Evolutionary conservation across 2,329 filamentous ascomycete genomes (phyloP).

Genomic region (Beauveria asiatica): DNA sequence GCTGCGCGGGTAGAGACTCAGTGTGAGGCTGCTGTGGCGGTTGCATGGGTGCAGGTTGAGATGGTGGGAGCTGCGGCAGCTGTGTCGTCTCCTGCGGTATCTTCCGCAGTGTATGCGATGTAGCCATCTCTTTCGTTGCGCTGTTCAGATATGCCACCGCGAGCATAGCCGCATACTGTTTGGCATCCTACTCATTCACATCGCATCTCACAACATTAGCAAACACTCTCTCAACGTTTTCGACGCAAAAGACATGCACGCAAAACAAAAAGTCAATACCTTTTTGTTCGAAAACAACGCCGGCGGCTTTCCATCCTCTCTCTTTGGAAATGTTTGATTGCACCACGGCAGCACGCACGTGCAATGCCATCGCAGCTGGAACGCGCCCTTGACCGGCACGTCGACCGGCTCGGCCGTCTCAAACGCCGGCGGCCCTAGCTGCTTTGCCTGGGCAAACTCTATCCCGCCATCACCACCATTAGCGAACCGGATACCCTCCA

Average conservation of each 20-base stretch:
- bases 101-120: not conserved
- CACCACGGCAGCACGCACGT: constrained; percentile 18
- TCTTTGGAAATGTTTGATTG: constrained; percentile 17
- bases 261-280: constrained; percentile 8
- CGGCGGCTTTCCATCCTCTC: constrained; percentile 14
- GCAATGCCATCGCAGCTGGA: constrained; percentile 17
- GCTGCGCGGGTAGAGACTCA: too few relatives aligned
- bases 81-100: not conserved
- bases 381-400: constrained; percentile 17
- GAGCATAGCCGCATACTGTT: constrained; percentile 42
- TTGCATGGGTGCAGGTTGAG: not conserved
- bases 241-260: not conserved
- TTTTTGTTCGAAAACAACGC: constrained; percentile 40
- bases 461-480: not conserved
- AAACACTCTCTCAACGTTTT: too few relatives aligned
- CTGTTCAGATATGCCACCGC: constrained; percentile 34
- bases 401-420: constrained; percentile 13
- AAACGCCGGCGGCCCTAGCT: constrained; percentile 11
- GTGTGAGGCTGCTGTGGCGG: too few relatives aligned
- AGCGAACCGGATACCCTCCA: not conserved
- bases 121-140: not conserved
- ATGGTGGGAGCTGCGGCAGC: not conserved
- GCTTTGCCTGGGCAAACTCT: constrained; percentile 16
- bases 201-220: not conserved
- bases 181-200: constrained; percentile 30